phyloP scores from a whole-genome alignment of 1,284 basidiomycete species.

The Cryptococcus sp. region DNA sequence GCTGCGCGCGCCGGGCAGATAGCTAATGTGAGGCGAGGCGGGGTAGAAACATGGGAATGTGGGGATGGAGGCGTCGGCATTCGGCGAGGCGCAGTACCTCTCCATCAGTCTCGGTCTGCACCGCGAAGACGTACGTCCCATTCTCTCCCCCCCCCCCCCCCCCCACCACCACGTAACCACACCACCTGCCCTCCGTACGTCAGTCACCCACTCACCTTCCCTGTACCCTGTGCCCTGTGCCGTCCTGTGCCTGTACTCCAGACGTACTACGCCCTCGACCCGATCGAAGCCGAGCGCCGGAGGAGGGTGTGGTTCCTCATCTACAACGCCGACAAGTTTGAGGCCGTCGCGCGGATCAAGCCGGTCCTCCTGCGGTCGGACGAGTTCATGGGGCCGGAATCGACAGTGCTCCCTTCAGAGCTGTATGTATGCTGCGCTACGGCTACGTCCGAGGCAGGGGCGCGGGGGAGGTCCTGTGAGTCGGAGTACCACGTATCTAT shows the following conservation, averaged over 20 bases:
- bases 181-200: too few species aligned
- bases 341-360: conserved; percentile 18
- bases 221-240: too few species aligned
- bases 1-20: too few species aligned
- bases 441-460: neutral
- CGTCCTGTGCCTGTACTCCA: too few species aligned
- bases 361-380: conserved; percentile 26
- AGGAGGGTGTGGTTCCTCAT: conserved; percentile 26
- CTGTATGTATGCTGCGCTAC: conserved; percentile 14
- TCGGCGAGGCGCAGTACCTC: conserved; percentile 24
- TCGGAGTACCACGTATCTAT: neutral
- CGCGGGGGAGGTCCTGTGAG: neutral
- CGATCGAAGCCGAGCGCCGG: conserved; percentile 28
- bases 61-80: conserved; percentile 21
- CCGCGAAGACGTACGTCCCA: conserved; percentile 22
- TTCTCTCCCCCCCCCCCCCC: neutral
- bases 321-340: conserved; percentile 33
- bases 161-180: too few species aligned
- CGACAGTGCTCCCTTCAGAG: conserved; percentile 22
- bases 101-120: conserved; percentile 24
- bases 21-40: neutral
- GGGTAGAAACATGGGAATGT: conserved; percentile 22
- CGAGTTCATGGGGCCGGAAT: conserved; percentile 27
- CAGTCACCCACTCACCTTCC: too few species aligned
- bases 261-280: conserved; percentile 16